Evolutionary conservation across 225 moss, liverwort and hornwort species (phyloP).

Genomic region (Straminergon stramineum): DNA sequence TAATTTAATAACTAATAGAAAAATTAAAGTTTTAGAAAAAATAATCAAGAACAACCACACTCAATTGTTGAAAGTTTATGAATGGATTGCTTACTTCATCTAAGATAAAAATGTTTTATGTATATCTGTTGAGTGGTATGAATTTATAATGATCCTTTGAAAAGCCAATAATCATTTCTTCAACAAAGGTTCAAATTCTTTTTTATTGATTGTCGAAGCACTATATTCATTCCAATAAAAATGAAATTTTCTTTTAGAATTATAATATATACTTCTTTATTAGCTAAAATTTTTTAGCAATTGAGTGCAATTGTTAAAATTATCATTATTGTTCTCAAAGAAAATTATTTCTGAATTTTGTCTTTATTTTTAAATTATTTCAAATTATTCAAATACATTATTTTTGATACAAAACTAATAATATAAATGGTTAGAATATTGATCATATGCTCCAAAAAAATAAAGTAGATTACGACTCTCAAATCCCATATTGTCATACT

Average conservation of each 20-base stretch:
- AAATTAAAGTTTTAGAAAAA: background rate
- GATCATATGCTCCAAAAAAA: background rate
- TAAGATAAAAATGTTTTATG: background rate
- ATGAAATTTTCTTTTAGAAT: background rate
- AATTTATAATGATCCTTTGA: background rate
- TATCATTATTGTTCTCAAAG: background rate
- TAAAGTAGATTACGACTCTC: background rate
- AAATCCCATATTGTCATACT: accelerated
- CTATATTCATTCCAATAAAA: background rate
- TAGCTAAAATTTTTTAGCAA: background rate
- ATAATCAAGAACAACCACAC: too few species aligned
- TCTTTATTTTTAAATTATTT: background rate
- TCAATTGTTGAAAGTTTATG: background rate
- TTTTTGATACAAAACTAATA: background rate
- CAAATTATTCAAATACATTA: background rate
- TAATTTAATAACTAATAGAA: background rate
- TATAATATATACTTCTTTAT: accelerated
- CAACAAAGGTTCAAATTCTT: too few species aligned
- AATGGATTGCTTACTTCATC: background rate
- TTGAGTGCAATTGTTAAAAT: background rate
- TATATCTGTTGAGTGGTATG: background rate
- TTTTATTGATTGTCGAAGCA: background rate
- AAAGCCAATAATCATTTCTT: background rate
- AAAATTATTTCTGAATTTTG: background rate
- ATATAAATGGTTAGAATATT: background rate